These are phyloP conservation scores for Astrephomene gubernaculifera DNA, from an alignment of 139 green algal genomes.

Conservation along the genomic window DNA sequence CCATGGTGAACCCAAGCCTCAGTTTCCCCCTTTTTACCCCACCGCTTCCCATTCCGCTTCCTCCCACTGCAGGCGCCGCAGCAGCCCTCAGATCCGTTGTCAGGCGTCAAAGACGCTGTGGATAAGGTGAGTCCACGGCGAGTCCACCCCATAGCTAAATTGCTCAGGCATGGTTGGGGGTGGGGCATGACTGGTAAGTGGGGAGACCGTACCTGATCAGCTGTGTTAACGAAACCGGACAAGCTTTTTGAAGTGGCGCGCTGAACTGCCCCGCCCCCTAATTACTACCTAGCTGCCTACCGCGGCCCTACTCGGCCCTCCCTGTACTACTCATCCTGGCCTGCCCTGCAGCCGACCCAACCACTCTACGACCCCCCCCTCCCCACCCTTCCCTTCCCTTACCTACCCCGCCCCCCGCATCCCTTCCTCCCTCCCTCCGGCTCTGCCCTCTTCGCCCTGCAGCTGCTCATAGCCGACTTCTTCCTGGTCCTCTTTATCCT, in stretches of 20 bases:
- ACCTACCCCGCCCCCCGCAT: not conserved
- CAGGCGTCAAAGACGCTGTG: conserved; percentile 23
- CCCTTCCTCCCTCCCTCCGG: no score
- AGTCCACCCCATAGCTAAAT: no score
- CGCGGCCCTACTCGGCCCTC: not conserved
- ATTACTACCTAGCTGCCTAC: not conserved
- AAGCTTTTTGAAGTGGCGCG: not conserved
- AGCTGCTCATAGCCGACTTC: conserved; percentile 92
- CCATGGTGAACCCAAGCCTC: no score
- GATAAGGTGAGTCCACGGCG: conserved; percentile 37
- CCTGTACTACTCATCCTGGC: not conserved
- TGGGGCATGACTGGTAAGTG: not conserved
- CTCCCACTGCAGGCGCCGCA: not conserved
- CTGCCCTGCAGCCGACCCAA: not conserved
- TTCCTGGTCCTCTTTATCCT: conserved; percentile 85
- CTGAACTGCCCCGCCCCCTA: not conserved
- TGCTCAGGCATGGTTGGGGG: no score
- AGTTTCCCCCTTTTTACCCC: no score
- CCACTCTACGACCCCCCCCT: not conserved
- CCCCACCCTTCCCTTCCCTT: not conserved
- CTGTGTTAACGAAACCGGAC: not conserved
- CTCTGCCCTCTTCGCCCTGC: conserved; percentile 46
- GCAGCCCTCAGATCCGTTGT: not conserved
- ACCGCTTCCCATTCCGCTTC: not conserved
- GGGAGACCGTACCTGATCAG: not conserved